These are phyloP conservation scores for Venturia effusa DNA, from an alignment of 2,329 filamentous ascomycete genomes.

Conservation along the genomic window DNA sequence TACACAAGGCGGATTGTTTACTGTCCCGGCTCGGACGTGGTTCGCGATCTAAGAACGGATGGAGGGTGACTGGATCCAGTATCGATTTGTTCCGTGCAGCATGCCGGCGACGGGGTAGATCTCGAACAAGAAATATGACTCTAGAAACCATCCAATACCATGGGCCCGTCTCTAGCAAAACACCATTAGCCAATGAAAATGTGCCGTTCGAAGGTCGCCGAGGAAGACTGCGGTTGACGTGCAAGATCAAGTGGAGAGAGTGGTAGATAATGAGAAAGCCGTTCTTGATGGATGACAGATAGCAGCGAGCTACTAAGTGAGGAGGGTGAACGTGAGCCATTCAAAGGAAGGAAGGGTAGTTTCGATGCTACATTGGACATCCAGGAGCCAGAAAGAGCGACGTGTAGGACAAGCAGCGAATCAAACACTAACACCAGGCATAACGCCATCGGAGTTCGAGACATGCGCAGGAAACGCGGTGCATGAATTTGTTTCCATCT, in stretches of 20 bases:
- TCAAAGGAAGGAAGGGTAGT: background rate
- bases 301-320: background rate
- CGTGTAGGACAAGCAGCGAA: background rate
- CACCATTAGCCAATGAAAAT: background rate
- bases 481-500: background rate
- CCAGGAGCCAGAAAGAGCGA: background rate
- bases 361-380: conserved; percentile 1
- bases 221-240: background rate
- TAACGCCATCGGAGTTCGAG: background rate
- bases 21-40: conserved; percentile 2
- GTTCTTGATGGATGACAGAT: background rate
- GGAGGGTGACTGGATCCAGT: background rate
- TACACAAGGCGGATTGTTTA: background rate
- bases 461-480: background rate
- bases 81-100: background rate
- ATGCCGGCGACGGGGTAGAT: background rate
- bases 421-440: background rate
- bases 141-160: background rate
- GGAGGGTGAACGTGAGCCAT: background rate
- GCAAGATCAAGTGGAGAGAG: background rate
- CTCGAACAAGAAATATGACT: background rate
- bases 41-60: background rate
- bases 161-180: background rate
- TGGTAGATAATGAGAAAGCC: background rate
- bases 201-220: background rate